Evolutionary conservation across 176 grass and related monocot genomes (phyloP), one percentile per base, ranked within the genome.

Genomic region (Oryza officinalis): DNA sequence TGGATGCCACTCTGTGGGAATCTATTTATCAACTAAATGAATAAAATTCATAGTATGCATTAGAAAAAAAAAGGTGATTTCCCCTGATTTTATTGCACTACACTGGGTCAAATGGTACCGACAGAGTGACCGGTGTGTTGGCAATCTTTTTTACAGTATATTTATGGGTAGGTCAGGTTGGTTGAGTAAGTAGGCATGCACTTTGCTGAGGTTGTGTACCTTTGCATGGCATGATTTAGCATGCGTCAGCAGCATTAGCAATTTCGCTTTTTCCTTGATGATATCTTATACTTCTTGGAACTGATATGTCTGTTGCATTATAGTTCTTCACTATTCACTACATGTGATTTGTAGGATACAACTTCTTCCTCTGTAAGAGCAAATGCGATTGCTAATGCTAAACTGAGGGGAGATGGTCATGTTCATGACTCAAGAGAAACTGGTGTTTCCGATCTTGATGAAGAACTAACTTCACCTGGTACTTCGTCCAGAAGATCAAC

Each of bases 391-490:
- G 3, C 69, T 46, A 46, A 76, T 77, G 69, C 68, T 81, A 76
- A 86, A 70, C 45, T 91, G 15, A 83, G 78, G 33, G 86, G 81
- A 86, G 74, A 92, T 83, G 77, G 83, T 20, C 20, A 65, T 72
- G 45, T 43, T 72, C 75, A 65, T 14, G 32, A 75, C 14, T 69
- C 81, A 65, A 88, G 77, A 22, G 89, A 83, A 80, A 93, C 75
- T 54, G 82, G 78, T 77, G 31, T 77, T 82, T 91, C 86, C 11
- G 80, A 76, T 78, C 87, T 91, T 75, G 89, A 86, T 70, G 89
- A 91, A 77, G 80, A 86, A 31, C 44, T n/a, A 71, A 12, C 81
- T 77, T 84, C 67, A 32, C 44, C 72, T 69, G 43, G 41, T 77
- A 69, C 22, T 40, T 26, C 35, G 76, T 67, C 60, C 23, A 88